Evolutionary conservation across 306 rosid species (phyloP).

Genomic region (Phaseolus lunatus): DNA sequence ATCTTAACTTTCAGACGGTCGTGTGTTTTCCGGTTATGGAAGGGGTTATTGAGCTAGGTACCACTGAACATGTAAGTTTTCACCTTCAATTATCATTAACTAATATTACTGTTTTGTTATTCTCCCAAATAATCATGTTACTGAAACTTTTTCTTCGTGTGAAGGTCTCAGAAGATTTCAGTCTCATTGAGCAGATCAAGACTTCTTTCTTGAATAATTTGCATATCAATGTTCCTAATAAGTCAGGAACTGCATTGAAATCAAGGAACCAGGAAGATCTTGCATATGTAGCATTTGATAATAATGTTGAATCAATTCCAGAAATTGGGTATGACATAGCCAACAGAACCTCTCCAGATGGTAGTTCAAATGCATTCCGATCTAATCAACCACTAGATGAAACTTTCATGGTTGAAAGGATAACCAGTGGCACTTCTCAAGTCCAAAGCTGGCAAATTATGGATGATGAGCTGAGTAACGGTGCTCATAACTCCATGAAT

Average conservation of each 20-base stretch:
- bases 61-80: slow-evolving; percentile 62
- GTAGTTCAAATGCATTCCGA: slow-evolving; percentile 60
- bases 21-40: slow-evolving; percentile 82
- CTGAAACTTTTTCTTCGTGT: slow-evolving; percentile 37
- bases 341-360: slow-evolving; percentile 59
- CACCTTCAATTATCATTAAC: slow-evolving; percentile 7
- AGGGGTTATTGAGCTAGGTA: slow-evolving; percentile 84
- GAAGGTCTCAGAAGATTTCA: slow-evolving; percentile 74
- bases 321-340: slow-evolving; percentile 50
- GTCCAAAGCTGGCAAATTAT: slow-evolving; percentile 79
- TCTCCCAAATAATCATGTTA: not conserved
- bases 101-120: slow-evolving; percentile 5
- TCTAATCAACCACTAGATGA: slow-evolving; percentile 55
- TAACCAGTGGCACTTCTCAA: slow-evolving; percentile 62
- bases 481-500: slow-evolving; percentile 68
- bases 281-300: slow-evolving; percentile 46
- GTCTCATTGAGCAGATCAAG: slow-evolving; percentile 63
- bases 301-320: slow-evolving; percentile 50
- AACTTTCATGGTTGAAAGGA: slow-evolving; percentile 56
- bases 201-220: slow-evolving; percentile 64
- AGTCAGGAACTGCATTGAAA: slow-evolving; percentile 43
- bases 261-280: slow-evolving; percentile 44
- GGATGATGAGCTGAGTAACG: slow-evolving; percentile 75
- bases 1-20: slow-evolving; percentile 67
- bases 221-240: slow-evolving; percentile 43